A percentile compares a stretch with the other conserved stretches of the same genome.
These are phyloP conservation scores for Geranomyces variabilis DNA, from an alignment of 192 early-diverging fungal species.

Conservation along the genomic window DNA sequence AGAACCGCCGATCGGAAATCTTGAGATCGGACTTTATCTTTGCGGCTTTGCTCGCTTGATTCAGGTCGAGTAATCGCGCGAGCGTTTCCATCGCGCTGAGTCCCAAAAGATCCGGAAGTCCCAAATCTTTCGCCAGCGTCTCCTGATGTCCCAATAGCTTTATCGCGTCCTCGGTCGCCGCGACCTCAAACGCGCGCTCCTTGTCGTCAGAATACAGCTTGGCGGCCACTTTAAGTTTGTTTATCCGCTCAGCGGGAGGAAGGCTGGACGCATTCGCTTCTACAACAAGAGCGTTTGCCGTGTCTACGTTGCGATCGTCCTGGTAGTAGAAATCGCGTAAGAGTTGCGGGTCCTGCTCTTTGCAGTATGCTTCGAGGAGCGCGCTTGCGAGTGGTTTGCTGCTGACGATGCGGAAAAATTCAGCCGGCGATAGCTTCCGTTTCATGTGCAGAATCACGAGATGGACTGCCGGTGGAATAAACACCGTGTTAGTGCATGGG, in stretches of 20 bases:
- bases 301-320: slow-evolving; percentile 79
- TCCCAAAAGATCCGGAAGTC: slow-evolving; percentile 63
- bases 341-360: slow-evolving; percentile 71
- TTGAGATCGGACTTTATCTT: slow-evolving; percentile 86
- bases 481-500: no score
- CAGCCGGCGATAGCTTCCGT: slow-evolving; percentile 76
- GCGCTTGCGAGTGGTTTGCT: slow-evolving; percentile 79
- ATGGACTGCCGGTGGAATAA: slow-evolving; percentile 67
- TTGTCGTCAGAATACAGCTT: slow-evolving; percentile 79
- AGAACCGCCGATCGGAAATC: slow-evolving; percentile 83
- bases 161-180: slow-evolving; percentile 81
- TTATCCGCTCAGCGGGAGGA: slow-evolving; percentile 50
- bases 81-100: slow-evolving; percentile 85
- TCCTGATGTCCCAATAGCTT: slow-evolving; percentile 73
- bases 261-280: slow-evolving; percentile 37
- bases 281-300: slow-evolving; percentile 53
- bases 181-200: slow-evolving; percentile 71
- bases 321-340: slow-evolving; percentile 97
- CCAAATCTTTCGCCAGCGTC: slow-evolving; percentile 74
- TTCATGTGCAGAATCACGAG: slow-evolving; percentile 89
- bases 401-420: slow-evolving; percentile 88
- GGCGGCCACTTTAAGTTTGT: slow-evolving; percentile 70
- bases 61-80: slow-evolving; percentile 73
- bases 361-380: slow-evolving; percentile 85
- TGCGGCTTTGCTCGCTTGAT: slow-evolving; percentile 69